Percentiles rank a stretch among this genome's conserved stretches.
Evolutionary conservation across 306 rosid genomes (phyloP).

Genomic region (Pyrus bretschneideri): DNA sequence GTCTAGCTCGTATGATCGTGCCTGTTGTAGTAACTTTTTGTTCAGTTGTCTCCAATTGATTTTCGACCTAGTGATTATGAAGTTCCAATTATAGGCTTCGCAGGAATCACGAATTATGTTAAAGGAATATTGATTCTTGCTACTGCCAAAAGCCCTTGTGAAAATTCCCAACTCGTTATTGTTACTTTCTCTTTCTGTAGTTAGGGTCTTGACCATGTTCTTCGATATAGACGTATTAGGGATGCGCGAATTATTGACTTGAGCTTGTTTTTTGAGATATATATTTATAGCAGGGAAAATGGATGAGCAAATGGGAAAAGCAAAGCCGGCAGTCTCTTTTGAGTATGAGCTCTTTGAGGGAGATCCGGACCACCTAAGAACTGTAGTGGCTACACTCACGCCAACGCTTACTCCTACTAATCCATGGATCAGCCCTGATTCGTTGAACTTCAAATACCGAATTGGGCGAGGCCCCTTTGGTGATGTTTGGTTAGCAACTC

Average conservation of each 20-base stretch:
- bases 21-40: neutral
- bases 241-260: neutral
- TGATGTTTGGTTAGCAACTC: constrained; percentile 83
- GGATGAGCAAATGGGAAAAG: constrained; percentile 41
- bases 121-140: neutral
- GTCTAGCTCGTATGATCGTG: neutral
- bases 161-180: neutral
- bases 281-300: constrained; percentile 15
- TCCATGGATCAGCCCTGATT: constrained; percentile 69
- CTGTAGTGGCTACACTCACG: constrained; percentile 35
- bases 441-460: constrained; percentile 67
- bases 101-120: neutral
- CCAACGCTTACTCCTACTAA: constrained; percentile 24
- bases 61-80: neutral
- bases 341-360: constrained; percentile 61
- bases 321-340: constrained; percentile 35
- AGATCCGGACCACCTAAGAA: constrained; percentile 38
- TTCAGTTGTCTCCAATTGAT: neutral
- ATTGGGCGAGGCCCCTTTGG: constrained; percentile 84
- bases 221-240: neutral
- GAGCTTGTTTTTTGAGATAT: neutral
- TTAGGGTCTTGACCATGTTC: neutral
- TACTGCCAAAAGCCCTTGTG: neutral
- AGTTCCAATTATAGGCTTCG: neutral
- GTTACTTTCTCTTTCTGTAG: neutral